phyloP scores from a whole-genome alignment of 805 yeast genomes.

The Saturnispora galanensis region DNA sequence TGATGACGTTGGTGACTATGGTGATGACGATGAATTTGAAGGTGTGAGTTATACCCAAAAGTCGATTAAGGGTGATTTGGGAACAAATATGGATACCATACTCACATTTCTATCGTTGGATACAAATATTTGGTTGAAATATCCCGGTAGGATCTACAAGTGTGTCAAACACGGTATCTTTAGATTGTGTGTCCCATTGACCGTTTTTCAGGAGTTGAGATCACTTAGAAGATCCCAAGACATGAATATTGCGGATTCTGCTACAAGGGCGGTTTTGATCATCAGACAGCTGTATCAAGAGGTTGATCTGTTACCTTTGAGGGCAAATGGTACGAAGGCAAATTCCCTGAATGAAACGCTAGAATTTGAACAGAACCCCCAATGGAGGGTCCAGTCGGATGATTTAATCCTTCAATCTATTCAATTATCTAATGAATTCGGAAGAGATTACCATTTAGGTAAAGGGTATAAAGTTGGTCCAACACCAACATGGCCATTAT shows the following conservation, averaged over 20 bases:
- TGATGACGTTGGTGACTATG: not conserved
- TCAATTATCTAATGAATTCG: conserved; percentile 26
- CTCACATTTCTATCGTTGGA: conserved; percentile 56
- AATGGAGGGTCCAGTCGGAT: conserved; percentile 66
- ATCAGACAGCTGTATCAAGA: conserved; percentile 56
- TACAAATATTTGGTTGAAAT: conserved; percentile 74
- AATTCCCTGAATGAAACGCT: conserved; percentile 59
- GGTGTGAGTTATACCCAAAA: not conserved
- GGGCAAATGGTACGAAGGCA: conserved; percentile 64
- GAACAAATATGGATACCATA: conserved; percentile 46
- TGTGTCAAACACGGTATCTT: conserved; percentile 52
- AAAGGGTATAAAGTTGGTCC: conserved; percentile 15
- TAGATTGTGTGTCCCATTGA: conserved; percentile 55
- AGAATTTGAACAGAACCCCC: conserved; percentile 63
- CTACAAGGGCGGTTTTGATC: conserved; percentile 69
- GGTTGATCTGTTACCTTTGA: conserved; percentile 44
- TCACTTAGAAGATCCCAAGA: conserved; percentile 63
- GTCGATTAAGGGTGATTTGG: conserved; percentile 37
- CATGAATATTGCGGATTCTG: conserved; percentile 67
- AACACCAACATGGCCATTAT: conserved; percentile 8
- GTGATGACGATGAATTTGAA: not conserved
- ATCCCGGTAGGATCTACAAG: conserved; percentile 67
- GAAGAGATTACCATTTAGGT: conserved; percentile 22
- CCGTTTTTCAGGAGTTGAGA: conserved; percentile 70
- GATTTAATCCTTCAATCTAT: conserved; percentile 51